These are phyloP conservation scores for Endocalyx cinctus DNA, from an alignment of 2,329 filamentous ascomycete species.

Conservation along the genomic window DNA sequence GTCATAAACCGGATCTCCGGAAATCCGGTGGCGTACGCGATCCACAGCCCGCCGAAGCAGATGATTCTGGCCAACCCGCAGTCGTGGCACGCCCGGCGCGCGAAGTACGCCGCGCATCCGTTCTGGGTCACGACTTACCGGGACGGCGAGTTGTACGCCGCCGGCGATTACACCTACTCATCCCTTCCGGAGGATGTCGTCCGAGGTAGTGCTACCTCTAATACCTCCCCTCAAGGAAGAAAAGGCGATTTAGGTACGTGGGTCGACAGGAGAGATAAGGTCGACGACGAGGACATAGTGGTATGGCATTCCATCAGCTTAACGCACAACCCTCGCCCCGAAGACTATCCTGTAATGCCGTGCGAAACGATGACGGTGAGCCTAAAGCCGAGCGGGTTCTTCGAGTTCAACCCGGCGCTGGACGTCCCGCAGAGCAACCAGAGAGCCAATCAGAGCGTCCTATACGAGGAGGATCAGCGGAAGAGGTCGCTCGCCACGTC, in stretches of 20 bases:
- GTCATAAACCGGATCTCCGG: conserved; percentile 26
- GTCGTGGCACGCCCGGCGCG: conserved; percentile 29
- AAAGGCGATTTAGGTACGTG: conserved; percentile 44
- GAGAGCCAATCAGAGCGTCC: not conserved
- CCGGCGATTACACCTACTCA: conserved; percentile 34
- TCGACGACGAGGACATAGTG: conserved; percentile 46
- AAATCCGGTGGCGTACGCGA: conserved; percentile 30
- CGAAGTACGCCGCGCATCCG: conserved; percentile 32
- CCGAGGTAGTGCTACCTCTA: conserved; percentile 22
- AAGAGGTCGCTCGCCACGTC: not conserved
- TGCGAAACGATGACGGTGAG: conserved; percentile 49
- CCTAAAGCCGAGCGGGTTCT: conserved; percentile 49
- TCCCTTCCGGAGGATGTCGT: not conserved
- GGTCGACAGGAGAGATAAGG: conserved; percentile 40
- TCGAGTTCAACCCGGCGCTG: conserved; percentile 45
- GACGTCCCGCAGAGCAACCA: conserved; percentile 35
- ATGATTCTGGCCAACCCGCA: conserved; percentile 20
- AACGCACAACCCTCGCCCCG: conserved; percentile 57
- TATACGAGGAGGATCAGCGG: not conserved
- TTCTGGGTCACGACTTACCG: conserved; percentile 32
- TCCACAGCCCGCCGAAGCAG: conserved; percentile 24
- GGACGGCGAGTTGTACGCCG: conserved; percentile 33
- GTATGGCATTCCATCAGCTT: conserved; percentile 49
- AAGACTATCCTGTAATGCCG: conserved; percentile 65
- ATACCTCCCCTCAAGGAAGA: too few species aligned